A percentile compares a stretch with the other conserved stretches of the same genome.
Evolutionary conservation across 768 basidiomycete genomes (phyloP).

Genomic region (Mycena haematopus): DNA sequence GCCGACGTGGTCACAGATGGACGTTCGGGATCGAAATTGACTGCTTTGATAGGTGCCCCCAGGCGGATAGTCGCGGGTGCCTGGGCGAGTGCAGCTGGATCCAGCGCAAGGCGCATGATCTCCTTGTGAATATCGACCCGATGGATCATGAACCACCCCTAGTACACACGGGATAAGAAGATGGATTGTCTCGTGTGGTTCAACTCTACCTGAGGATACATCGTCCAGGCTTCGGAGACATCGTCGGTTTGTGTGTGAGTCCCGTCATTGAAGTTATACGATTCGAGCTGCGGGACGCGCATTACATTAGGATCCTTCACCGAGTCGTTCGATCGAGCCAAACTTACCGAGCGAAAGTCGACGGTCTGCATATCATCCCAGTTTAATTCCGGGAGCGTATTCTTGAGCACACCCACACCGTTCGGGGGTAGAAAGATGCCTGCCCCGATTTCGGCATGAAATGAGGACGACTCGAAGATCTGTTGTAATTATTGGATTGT

Average conservation of each 20-base stretch:
- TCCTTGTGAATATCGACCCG: slow-evolving; percentile 24
- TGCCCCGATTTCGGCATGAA: slow-evolving; percentile 23
- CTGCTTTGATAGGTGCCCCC: background rate
- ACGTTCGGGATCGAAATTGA: background rate
- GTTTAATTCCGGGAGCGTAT: slow-evolving; percentile 1
- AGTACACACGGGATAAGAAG: background rate
- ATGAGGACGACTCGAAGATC: slow-evolving; percentile 24
- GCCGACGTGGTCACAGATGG: background rate
- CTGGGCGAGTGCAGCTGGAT: background rate
- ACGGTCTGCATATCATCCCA: background rate
- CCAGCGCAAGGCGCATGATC: slow-evolving; percentile 21
- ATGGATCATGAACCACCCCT: slow-evolving; percentile 23
- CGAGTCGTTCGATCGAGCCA: too few relatives aligned
- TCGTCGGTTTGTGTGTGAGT: background rate
- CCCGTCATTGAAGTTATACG: background rate
- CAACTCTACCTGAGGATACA: too few relatives aligned
- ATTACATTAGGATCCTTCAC: background rate
- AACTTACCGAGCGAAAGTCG: background rate
- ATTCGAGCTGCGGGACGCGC: slow-evolving; percentile 1
- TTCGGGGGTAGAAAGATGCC: slow-evolving; percentile 22
- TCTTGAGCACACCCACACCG: slow-evolving; percentile 8
- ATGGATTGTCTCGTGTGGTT: too few relatives aligned
- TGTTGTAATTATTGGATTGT: background rate
- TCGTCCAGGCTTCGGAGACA: background rate
- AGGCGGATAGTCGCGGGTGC: slow-evolving; percentile 14